Conservation (phyloP, 202 grass and related monocot genomes). For the Carex arenaria region DNA sequence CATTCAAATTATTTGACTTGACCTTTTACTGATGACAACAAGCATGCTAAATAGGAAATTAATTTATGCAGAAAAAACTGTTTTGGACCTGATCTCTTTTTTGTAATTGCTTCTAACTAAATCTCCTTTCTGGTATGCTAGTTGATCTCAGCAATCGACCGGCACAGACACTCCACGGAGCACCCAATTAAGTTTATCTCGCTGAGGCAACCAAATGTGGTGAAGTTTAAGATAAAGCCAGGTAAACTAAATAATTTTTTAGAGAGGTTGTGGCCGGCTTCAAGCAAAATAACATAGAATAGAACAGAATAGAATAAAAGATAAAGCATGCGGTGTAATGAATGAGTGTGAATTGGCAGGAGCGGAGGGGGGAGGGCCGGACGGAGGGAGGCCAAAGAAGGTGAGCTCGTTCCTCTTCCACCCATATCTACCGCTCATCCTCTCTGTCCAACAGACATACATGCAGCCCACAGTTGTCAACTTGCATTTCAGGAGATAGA, state of each 20-base stretch:
- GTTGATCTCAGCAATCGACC: slow-evolving; percentile 85
- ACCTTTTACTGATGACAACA: neutral
- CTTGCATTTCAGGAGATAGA: slow-evolving; percentile 80
- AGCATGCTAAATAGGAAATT: neutral
- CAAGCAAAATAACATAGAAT: neutral
- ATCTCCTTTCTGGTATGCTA: slow-evolving; percentile 22
- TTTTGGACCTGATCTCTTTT: neutral
- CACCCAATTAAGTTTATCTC: slow-evolving; percentile 99
- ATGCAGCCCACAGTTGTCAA: slow-evolving; percentile 83
- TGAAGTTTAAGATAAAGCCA: slow-evolving; percentile 98
- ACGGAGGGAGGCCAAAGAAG: slow-evolving; percentile 50
- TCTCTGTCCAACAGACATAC: slow-evolving; percentile 91
- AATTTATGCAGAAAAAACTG: neutral
- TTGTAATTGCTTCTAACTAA: slow-evolving; percentile 1
- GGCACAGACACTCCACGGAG: slow-evolving; percentile 77
- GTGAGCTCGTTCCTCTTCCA: slow-evolving; percentile 83
- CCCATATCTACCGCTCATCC: slow-evolving; percentile 69
- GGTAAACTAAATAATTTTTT: slow-evolving; percentile 31
- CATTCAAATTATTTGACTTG: neutral
- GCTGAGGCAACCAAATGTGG: slow-evolving; percentile 63
- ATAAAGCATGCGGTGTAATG: neutral
- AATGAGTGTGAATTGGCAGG: slow-evolving; percentile 24
- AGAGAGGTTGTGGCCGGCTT: neutral
- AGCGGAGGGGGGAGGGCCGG: slow-evolving; percentile 44
- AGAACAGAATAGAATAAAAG: neutral